Percentiles rank a stretch among this genome's conserved stretches.
Conservation (phyloP, 345 rosid genomes). For the Trapa bicornis region DNA sequence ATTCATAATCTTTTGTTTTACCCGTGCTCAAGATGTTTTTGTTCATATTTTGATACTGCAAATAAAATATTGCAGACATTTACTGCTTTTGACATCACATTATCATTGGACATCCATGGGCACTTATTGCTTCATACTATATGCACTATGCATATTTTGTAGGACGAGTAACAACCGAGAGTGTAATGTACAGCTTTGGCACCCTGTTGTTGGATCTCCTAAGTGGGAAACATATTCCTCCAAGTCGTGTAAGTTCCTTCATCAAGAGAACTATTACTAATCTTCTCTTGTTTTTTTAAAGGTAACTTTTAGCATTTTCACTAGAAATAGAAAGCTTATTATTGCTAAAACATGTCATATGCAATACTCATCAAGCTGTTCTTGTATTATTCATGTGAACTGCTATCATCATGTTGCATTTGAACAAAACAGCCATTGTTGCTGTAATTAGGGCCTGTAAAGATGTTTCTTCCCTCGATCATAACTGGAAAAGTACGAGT, state of each 20-base stretch:
- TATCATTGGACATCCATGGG: not conserved
- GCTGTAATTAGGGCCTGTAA: not conserved
- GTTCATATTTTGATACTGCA: not conserved
- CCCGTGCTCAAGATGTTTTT: not conserved
- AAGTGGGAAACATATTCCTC: conserved; percentile 95
- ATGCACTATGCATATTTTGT: conserved; percentile 11
- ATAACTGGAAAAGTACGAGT: not conserved
- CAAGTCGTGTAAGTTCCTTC: conserved; percentile 66
- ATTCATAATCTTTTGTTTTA: not conserved
- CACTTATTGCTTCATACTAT: not conserved
- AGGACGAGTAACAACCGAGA: conserved; percentile 85
- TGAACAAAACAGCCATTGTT: not conserved
- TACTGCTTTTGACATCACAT: not conserved
- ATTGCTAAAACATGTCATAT: not conserved
- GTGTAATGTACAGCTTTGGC: conserved; percentile 87
- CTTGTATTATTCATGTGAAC: not conserved
- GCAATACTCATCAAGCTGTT: not conserved
- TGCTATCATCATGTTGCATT: not conserved
- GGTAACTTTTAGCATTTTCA: no score
- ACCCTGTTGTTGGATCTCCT: conserved; percentile 85
- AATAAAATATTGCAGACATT: not conserved
- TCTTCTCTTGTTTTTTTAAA: no score
- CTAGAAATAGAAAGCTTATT: not conserved
- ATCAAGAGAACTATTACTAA: not conserved
- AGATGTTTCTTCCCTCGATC: not conserved